These are phyloP conservation scores for Jatropha multifida DNA, from an alignment of 441 rosid genomes.

Conservation along the genomic window DNA sequence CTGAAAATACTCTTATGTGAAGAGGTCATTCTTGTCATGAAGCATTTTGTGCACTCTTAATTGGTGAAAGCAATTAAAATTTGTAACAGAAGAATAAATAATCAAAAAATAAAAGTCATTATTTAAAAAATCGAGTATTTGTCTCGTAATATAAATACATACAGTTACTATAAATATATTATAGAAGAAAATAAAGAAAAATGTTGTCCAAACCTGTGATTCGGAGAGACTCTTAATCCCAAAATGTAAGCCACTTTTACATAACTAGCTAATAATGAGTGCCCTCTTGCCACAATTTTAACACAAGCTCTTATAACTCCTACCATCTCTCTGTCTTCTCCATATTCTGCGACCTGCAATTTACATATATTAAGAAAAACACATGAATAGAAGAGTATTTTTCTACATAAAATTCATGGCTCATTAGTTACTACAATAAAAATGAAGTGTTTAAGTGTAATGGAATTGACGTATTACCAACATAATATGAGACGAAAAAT, in stretches of 20 bases:
- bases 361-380: not conserved
- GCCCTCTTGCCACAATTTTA: conserved; percentile 58
- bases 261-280: conserved; percentile 22
- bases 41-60: not conserved
- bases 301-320: conserved; percentile 72
- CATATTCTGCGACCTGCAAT: conserved; percentile 69
- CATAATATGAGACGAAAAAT: conserved; percentile 55
- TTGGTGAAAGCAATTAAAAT: not conserved
- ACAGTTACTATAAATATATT: too few species aligned
- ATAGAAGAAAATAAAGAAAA: not conserved
- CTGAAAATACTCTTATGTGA: not conserved
- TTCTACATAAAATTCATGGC: too few species aligned
- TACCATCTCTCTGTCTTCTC: conserved; percentile 50
- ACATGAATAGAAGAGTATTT: too few species aligned
- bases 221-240: conserved; percentile 67
- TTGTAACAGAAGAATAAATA: not conserved
- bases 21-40: not conserved
- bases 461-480: conserved; percentile 30
- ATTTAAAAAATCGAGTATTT: too few species aligned
- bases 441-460: too few species aligned
- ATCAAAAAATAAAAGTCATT: too few species aligned
- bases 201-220: conserved; percentile 43
- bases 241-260: conserved; percentile 59
- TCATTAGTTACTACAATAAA: too few species aligned
- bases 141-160: too few species aligned